Base-by-base conservation (phyloP, 441 rosid species). In the Aquilaria agallochum region DNA sequence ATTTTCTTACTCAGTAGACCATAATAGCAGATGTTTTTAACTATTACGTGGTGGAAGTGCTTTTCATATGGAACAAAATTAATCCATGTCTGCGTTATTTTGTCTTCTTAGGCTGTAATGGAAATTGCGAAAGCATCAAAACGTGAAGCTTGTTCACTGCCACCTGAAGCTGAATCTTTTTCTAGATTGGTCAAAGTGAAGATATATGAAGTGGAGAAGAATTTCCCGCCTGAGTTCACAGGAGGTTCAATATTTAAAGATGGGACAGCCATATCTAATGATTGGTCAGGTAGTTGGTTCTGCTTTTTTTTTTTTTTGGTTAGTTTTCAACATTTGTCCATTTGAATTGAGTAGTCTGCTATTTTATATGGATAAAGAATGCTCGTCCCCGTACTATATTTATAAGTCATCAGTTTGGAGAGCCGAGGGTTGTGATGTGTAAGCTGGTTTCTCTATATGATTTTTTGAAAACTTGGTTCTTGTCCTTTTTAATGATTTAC, bases 91-190 rank as follows among this genome's bases (percentile, higher is more conserved):
- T 65, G 32, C 9, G n/a, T 56, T 30, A 30, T 60, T 62, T 50
- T 77, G 57, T 67, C 50, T 60, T 62, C 56, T 69, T 70, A 95
- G 99, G 97, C 97, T 61, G 87, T 95, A 45, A 81, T 71, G 62
- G 96, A 95, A 80, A 85, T 95, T 72, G 78, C 70, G 34, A 91
- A 84, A 78, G 87, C 96, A 63, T 78, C 82, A 31, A 92, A 79
- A 78, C 78, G 51, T 13, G 97, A 92, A 78, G 92, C 99, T 66
- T 70, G 66, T 68, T 65, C 75, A 40, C 76, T 95, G 72, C 91
- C 88, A 11, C 56, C 62, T 31, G 66, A 59, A 72, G 90, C 95
- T 58, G 75, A 84, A 70, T 83, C 81, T 55, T 63, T 71, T 64
- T 68, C 72, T 59, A 67, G 55, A 56, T 73, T 56, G 61, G 79